Evolutionary conservation across 441 rosid species (phyloP), one percentile per base, ranked within the genome.

Genomic region (California macrophylla): DNA sequence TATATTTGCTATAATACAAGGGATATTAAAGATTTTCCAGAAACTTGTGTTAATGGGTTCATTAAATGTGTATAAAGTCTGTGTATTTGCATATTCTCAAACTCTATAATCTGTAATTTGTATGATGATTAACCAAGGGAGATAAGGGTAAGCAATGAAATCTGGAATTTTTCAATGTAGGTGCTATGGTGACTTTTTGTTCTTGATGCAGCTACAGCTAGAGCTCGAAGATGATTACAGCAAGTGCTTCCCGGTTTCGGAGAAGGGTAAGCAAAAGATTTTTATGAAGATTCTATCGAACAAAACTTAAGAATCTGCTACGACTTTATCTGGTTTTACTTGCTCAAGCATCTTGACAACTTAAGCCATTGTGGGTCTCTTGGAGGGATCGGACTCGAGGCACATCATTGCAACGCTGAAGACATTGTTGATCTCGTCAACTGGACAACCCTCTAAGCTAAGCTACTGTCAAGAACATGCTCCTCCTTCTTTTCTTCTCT

Each of bases 321-420:
- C 77, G 70, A 29, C 15, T 64, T 80, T 74, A 15, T 82, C 74
- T 24, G 77, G 64, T 66, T 63, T 76, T n/a, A 78, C 80, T 71
- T 76, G 81, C 82, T 87, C 92, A 50, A 91, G 92, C 87, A 88
- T 82, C 83, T 89, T 87, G 68, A 93, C 93, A 70, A 91, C 86
- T 75, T 93, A 92, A 72, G 83, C 78, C 96, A 91, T 91, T 26
- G 91, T 81, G 45, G 98, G 97, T 75, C 98, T 88, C 71, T 70
- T 64, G 15, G 83, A 69, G 15, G 96, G 91, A 42, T 93, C 96
- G 10, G 89, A 78, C 75, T 93, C 92, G 3, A 91, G 95, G 85
- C 98, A 89, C 86, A 78, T 74, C 76, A 85, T 67, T 56, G 97
- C 92, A 58, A 86, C 79, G 42, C 75, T 68, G 67, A 89, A 93